Conservation (phyloP, 2,329 filamentous ascomycete genomes). For the Fusarium oligoseptatum region DNA sequence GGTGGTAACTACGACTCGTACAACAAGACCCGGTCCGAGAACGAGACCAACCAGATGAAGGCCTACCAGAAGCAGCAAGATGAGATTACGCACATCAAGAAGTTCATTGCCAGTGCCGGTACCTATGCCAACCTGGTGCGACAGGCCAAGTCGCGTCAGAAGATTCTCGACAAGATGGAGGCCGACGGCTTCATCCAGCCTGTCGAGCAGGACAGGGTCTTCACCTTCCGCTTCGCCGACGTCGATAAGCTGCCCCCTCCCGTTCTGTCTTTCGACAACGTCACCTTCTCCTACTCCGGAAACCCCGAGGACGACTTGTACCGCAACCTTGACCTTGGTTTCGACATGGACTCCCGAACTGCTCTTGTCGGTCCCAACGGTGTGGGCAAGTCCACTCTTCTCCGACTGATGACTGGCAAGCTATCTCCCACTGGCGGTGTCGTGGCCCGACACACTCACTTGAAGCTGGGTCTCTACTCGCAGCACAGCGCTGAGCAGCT, state of each 20-base stretch:
- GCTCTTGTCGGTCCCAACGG: conserved; percentile 98
- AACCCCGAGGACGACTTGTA: conserved; percentile 92
- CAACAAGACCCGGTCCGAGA: conserved; percentile 91
- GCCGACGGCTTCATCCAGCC: conserved; percentile 98
- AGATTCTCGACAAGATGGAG: conserved; percentile 99
- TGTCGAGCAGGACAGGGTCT: conserved; percentile 85
- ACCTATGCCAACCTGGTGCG: conserved; percentile 99
- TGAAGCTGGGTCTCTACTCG: conserved; percentile 98
- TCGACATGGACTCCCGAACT: conserved; percentile 99
- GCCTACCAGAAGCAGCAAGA: conserved; percentile 99
- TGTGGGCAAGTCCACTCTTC: conserved; percentile 97
- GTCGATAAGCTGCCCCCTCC: conserved; percentile 99
- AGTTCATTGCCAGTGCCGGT: conserved; percentile 99
- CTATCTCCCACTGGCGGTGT: conserved; percentile 85
- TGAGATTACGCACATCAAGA: conserved; percentile 99
- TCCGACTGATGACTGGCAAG: conserved; percentile 96
- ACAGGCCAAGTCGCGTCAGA: conserved; percentile 98
- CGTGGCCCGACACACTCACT: conserved; percentile 93
- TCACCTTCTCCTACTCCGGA: conserved; percentile 98
- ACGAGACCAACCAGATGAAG: conserved; percentile 99
- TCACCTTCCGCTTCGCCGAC: conserved; percentile 98
- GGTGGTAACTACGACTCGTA: conserved; percentile 99
- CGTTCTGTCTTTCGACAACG: conserved; percentile 94
- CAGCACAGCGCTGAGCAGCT: conserved; percentile 99
- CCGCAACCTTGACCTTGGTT: conserved; percentile 96